Conservation (phyloP, 2,329 filamentous ascomycete species). For the Colletotrichum viniferum region DNA sequence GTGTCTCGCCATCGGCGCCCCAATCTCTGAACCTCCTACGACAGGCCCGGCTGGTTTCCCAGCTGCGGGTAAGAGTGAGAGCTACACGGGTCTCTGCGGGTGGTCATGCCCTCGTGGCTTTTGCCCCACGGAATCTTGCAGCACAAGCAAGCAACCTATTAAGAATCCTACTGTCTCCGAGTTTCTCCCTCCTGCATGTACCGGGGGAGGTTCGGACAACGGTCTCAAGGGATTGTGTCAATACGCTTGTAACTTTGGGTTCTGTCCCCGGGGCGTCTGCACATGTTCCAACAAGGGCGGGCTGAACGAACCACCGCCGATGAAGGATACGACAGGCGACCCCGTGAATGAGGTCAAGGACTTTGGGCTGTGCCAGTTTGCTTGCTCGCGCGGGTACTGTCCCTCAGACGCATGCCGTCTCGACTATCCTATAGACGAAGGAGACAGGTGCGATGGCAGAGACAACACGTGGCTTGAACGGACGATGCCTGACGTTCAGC, state of each 20-base stretch:
- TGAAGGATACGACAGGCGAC: background rate
- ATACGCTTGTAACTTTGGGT: background rate
- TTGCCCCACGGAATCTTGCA: constrained; percentile 37
- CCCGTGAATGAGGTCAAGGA: constrained; percentile 29
- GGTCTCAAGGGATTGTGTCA: background rate
- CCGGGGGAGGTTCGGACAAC: background rate
- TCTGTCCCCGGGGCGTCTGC: background rate
- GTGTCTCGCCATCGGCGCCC: background rate
- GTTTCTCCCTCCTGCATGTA: constrained; percentile 14
- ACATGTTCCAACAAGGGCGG: background rate
- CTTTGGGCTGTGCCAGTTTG: constrained; percentile 47
- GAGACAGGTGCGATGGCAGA: background rate
- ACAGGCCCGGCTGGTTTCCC: constrained; percentile 14
- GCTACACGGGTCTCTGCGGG: background rate
- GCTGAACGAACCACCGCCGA: background rate
- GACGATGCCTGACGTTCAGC: background rate
- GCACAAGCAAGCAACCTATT: background rate
- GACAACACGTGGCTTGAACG: background rate
- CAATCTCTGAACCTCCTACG: background rate
- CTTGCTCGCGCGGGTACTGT: constrained; percentile 50
- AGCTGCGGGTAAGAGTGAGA: background rate
- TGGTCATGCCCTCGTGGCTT: constrained; percentile 48
- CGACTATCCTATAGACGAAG: background rate
- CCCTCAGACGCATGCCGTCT: constrained; percentile 24
- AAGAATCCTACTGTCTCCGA: background rate